These are phyloP conservation scores for Phaffia rhodozyma DNA, from an alignment of 1,284 basidiomycete species.

Conservation along the genomic window DNA sequence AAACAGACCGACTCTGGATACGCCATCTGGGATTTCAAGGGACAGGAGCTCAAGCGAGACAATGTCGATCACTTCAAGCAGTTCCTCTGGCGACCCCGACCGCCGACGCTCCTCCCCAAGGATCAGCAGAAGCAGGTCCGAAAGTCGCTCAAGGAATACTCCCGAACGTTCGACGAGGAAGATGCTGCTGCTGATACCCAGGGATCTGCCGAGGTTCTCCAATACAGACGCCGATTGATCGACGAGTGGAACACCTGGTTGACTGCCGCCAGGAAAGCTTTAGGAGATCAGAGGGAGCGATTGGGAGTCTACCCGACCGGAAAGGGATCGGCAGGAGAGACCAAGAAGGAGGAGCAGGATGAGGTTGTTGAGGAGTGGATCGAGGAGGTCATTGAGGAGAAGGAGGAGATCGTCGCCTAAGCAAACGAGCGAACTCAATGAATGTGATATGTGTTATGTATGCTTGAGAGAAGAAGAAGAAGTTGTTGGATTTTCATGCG, in stretches of 20 bases:
- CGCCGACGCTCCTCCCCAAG: slow-evolving; percentile 71
- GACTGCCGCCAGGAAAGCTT: slow-evolving; percentile 28
- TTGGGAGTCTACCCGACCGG: slow-evolving; percentile 20
- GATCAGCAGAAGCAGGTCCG: slow-evolving; percentile 81
- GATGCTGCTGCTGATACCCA: slow-evolving; percentile 91
- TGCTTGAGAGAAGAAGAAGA: no score
- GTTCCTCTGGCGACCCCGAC: slow-evolving; percentile 94
- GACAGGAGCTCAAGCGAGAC: slow-evolving; percentile 78
- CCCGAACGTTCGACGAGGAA: slow-evolving; percentile 87
- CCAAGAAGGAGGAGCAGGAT: slow-evolving; percentile 45
- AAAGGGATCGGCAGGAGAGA: slow-evolving; percentile 24
- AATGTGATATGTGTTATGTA: no score
- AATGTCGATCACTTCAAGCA: slow-evolving; percentile 96
- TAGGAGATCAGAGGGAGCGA: slow-evolving; percentile 28
- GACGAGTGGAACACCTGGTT: slow-evolving; percentile 99
- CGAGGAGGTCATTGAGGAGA: slow-evolving; percentile 82
- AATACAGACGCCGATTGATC: slow-evolving; percentile 78
- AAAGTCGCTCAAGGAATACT: slow-evolving; percentile 84
- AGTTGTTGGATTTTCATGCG: no score
- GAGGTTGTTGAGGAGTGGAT: slow-evolving; percentile 84
- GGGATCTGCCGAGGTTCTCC: slow-evolving; percentile 84
- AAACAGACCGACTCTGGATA: slow-evolving; percentile 87
- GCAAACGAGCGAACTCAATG: no score
- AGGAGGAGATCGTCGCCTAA: slow-evolving; percentile 55
- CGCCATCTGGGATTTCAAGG: slow-evolving; percentile 95